phyloP scores from a whole-genome alignment of 2,329 filamentous ascomycete species.

The Apiospora rasikravindrae region DNA sequence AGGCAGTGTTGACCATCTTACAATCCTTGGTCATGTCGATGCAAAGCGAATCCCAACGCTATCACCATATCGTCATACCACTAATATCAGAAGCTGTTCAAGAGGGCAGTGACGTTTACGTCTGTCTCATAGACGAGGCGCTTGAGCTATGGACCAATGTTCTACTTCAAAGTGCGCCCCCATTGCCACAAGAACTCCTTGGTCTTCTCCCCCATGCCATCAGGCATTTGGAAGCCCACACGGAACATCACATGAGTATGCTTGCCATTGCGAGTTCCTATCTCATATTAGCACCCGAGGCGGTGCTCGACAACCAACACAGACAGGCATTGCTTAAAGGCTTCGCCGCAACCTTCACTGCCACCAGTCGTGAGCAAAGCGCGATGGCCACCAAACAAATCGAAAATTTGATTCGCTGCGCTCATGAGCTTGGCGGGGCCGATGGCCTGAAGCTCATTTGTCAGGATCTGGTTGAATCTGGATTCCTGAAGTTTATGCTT shows the following conservation, averaged over 20 bases:
- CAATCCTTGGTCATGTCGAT: conserved; percentile 85
- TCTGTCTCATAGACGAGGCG: conserved; percentile 90
- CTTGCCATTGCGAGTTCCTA: conserved; percentile 73
- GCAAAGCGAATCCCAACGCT: conserved; percentile 76
- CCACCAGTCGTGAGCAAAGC: conserved; percentile 61
- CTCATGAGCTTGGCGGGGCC: conserved; percentile 65
- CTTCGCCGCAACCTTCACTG: conserved; percentile 55
- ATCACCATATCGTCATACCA: conserved; percentile 81
- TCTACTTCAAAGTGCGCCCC: conserved; percentile 67
- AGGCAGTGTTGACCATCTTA: conserved; percentile 86
- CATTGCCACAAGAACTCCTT: conserved; percentile 66
- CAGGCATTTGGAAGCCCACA: conserved; percentile 69
- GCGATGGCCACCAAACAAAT: conserved; percentile 64
- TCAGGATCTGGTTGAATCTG: conserved; percentile 67
- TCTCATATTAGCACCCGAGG: conserved; percentile 70
- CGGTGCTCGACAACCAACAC: conserved; percentile 63
- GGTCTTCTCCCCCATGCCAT: conserved; percentile 67
- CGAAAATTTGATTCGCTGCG: conserved; percentile 68
- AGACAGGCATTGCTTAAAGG: conserved; percentile 56
- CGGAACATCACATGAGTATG: conserved; percentile 65
- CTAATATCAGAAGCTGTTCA: conserved; percentile 82
- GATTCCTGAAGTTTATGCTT: conserved; percentile 68
- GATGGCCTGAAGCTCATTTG: conserved; percentile 67
- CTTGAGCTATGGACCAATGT: conserved; percentile 87
- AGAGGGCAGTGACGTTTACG: conserved; percentile 72